phyloP scores from a whole-genome alignment of 2,329 filamentous ascomycete species.

The Penicillium corylophilum region DNA sequence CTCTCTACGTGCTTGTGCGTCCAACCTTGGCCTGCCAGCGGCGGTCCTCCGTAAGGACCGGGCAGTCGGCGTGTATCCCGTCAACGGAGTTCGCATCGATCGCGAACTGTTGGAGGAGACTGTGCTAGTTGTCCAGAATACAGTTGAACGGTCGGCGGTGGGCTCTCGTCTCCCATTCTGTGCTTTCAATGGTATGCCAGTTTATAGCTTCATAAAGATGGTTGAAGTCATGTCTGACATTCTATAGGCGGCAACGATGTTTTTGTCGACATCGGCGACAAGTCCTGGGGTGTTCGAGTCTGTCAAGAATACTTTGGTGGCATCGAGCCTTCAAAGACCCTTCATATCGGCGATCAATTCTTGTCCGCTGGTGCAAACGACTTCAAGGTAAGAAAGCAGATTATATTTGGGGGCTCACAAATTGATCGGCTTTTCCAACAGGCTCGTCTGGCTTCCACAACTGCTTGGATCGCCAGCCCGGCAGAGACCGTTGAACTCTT shows the following conservation, averaged over 20 bases:
- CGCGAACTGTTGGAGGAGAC: constrained; percentile 94
- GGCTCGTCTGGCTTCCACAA: constrained; percentile 85
- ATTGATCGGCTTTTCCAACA: constrained; percentile 16
- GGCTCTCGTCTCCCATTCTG: constrained; percentile 79
- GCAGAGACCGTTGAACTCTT: constrained; percentile 84
- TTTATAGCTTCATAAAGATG: too few relatives aligned
- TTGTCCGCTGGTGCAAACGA: constrained; percentile 93
- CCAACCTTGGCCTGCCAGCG: constrained; percentile 76
- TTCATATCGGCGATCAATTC: constrained; percentile 96
- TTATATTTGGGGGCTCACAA: background rate
- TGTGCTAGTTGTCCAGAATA: constrained; percentile 89
- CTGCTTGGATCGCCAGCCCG: constrained; percentile 94
- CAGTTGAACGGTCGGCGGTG: constrained; percentile 75
- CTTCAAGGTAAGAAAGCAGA: constrained; percentile 67
- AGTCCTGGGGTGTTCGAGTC: constrained; percentile 89
- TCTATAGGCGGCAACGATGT: constrained; percentile 77
- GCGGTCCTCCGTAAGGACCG: constrained; percentile 83
- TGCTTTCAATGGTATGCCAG: constrained; percentile 79
- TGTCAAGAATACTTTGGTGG: constrained; percentile 88
- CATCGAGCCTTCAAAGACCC: constrained; percentile 72
- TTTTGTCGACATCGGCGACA: constrained; percentile 98
- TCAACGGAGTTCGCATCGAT: constrained; percentile 65
- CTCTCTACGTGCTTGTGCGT: constrained; percentile 77
- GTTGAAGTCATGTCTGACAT: background rate
- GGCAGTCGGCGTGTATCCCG: constrained; percentile 73